phyloP scores from a whole-genome alignment of 768 basidiomycete genomes.

The Termitomyces sp. region DNA sequence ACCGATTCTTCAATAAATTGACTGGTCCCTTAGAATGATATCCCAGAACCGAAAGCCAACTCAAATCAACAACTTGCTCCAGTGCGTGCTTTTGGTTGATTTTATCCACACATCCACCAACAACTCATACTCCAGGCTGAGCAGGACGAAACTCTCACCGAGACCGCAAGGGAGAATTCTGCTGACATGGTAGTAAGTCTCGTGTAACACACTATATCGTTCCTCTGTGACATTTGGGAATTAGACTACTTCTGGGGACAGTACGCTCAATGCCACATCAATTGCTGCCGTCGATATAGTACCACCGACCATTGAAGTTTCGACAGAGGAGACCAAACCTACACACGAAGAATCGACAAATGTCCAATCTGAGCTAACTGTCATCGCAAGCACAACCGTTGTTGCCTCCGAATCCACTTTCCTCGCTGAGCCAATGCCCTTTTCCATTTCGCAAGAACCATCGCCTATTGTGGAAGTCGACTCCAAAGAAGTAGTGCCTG shows the following conservation, averaged over 20 bases:
- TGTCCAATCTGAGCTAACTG: neutral
- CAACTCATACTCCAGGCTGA: slow-evolving; percentile 5
- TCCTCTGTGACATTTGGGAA: slow-evolving; percentile 3
- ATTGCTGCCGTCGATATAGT: neutral
- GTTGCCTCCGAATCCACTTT: neutral
- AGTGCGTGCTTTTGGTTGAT: neutral
- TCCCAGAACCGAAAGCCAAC: slow-evolving; percentile 5
- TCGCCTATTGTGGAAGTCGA: neutral
- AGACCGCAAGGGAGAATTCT: slow-evolving; percentile 1
- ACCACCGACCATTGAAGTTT: neutral
- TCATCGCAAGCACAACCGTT: neutral
- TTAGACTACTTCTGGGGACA: neutral
- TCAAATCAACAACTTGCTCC: neutral
- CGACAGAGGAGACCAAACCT: neutral
- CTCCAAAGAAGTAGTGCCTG: neutral
- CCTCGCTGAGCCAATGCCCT: neutral
- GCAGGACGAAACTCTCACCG: neutral
- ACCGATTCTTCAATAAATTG: neutral
- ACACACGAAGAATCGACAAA: neutral
- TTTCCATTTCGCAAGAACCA: neutral
- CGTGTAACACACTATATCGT: neutral
- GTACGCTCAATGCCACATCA: neutral
- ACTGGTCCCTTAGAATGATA: slow-evolving; percentile 2
- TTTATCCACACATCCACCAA: neutral
- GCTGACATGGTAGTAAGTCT: slow-evolving; percentile 7